These are phyloP conservation scores for Leccinum boreale DNA, from an alignment of 768 basidiomycete species.

Conservation along the genomic window DNA sequence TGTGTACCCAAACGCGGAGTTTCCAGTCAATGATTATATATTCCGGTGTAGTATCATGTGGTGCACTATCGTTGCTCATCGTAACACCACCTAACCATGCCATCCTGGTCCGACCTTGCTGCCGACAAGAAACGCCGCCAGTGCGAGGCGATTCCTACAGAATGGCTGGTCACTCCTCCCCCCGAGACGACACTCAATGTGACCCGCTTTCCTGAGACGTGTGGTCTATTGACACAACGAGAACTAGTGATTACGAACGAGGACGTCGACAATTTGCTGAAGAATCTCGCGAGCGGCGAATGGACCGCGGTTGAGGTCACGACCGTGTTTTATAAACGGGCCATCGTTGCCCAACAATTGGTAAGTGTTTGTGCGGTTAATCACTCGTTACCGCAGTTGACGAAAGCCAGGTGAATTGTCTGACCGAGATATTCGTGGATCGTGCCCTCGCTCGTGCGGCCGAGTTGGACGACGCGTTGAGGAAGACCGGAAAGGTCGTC, in stretches of 20 bases:
- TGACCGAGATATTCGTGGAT: slow-evolving; percentile 83
- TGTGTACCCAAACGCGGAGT: neutral
- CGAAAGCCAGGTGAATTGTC: slow-evolving; percentile 60
- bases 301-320: slow-evolving; percentile 71
- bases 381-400: neutral
- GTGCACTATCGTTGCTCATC: neutral
- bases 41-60: neutral
- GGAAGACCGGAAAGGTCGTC: slow-evolving; percentile 57
- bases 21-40: slow-evolving; percentile 7
- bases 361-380: slow-evolving; percentile 34
- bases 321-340: slow-evolving; percentile 72
- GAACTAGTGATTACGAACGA: slow-evolving; percentile 63
- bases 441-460: slow-evolving; percentile 61
- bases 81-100: slow-evolving; percentile 6
- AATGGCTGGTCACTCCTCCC: slow-evolving; percentile 58
- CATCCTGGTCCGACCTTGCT: slow-evolving; percentile 50
- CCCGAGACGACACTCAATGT: slow-evolving; percentile 48
- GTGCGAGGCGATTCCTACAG: slow-evolving; percentile 53
- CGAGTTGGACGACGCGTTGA: slow-evolving; percentile 61
- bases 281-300: slow-evolving; percentile 46
- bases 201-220: slow-evolving; percentile 47
- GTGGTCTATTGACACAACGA: slow-evolving; percentile 51
- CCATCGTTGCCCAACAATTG: slow-evolving; percentile 75
- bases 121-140: slow-evolving; percentile 55
- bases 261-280: slow-evolving; percentile 43